Evolutionary conservation across 2,329 filamentous ascomycete genomes (phyloP).

Genomic region (Phoma sp.): DNA sequence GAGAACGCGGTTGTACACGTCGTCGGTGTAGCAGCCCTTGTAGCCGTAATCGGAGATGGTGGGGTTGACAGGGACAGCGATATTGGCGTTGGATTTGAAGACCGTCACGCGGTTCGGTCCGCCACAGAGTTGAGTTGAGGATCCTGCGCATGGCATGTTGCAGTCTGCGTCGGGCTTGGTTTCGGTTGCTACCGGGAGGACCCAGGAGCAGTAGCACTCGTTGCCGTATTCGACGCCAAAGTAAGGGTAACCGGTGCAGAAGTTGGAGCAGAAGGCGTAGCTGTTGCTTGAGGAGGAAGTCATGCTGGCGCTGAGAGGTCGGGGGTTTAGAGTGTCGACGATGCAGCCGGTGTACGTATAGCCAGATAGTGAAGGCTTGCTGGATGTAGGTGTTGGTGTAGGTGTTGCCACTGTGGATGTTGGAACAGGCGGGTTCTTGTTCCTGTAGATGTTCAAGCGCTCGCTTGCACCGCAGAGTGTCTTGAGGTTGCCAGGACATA

Average conservation of each 20-base stretch:
- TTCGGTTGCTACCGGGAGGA: constrained; percentile 35
- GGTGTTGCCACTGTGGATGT: constrained; percentile 8
- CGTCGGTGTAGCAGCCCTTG: constrained; percentile 33
- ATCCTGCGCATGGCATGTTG: constrained; percentile 28
- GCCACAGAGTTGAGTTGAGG: constrained; percentile 24
- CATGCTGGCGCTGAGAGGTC: constrained; percentile 23
- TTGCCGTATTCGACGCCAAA: constrained; percentile 36
- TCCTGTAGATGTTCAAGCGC: constrained; percentile 32
- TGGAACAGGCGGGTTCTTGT: constrained; percentile 8
- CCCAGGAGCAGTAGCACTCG: constrained; percentile 50
- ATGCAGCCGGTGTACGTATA: constrained; percentile 34
- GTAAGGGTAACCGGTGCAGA: constrained; percentile 30
- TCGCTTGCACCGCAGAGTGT: constrained; percentile 32
- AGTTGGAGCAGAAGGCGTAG: constrained; percentile 26
- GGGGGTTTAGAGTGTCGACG: constrained; percentile 21
- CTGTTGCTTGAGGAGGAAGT: constrained; percentile 15
- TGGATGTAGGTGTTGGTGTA: constrained; percentile 10
- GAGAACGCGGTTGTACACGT: constrained; percentile 25
- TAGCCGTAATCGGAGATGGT: constrained; percentile 25
- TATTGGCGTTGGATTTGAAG: constrained; percentile 22
- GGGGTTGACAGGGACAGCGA: constrained; percentile 19
- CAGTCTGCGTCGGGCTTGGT: constrained; percentile 22
- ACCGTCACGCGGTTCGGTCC: constrained; percentile 26
- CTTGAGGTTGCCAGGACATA: constrained; percentile 27
- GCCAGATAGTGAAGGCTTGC: constrained; percentile 21